phyloP scores from a whole-genome alignment of 805 yeast species.

The Clavispora santaluciae region DNA sequence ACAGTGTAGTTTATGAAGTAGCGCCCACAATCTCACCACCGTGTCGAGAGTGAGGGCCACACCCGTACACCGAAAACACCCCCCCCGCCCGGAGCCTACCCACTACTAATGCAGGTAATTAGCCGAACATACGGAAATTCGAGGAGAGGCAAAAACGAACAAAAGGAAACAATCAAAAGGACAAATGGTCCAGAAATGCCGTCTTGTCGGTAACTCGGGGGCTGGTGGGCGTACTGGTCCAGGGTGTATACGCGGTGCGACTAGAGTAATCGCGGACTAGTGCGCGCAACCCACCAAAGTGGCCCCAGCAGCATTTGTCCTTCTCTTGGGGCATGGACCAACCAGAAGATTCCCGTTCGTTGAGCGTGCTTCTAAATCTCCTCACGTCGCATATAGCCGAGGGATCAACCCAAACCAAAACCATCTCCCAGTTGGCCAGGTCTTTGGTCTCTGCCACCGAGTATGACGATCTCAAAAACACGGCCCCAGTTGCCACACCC shows the following conservation, averaged over 20 bases:
- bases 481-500: not conserved
- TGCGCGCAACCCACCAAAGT: too few species aligned
- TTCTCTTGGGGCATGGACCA: too few species aligned
- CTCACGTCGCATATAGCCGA: slow-evolving; percentile 10
- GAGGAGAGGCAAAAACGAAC: not conserved
- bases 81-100: too few species aligned
- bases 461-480: not conserved
- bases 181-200: too few species aligned
- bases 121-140: too few species aligned
- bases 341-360: not conserved
- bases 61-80: slow-evolving; percentile 2
- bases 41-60: not conserved
- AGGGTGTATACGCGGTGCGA: too few species aligned
- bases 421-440: slow-evolving; percentile 7
- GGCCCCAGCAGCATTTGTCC: too few species aligned
- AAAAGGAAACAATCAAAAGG: not conserved
- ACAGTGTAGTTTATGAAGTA: not conserved
- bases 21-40: not conserved
- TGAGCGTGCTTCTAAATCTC: slow-evolving; percentile 3
- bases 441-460: slow-evolving; percentile 6
- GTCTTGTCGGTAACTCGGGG: too few species aligned
- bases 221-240: too few species aligned
- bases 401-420: slow-evolving; percentile 6
- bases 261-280: too few species aligned
- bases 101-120: too few species aligned